Percentiles rank a stretch among this genome's conserved stretches.
Conservation (phyloP, 1,139 yeast species). For the Candida smagusa region DNA sequence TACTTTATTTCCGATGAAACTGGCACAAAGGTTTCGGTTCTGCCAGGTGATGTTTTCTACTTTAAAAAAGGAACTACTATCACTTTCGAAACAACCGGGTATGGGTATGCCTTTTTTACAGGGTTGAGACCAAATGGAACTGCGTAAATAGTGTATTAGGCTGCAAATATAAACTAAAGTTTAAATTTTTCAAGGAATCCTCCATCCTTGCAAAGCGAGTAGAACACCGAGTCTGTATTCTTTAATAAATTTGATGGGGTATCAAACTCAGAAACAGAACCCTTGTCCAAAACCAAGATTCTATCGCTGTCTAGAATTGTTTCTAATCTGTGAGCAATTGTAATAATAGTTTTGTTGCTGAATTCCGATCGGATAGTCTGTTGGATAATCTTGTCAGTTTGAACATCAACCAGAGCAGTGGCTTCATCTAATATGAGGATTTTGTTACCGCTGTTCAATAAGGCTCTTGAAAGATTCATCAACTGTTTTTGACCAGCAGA, state of each 20-base stretch:
- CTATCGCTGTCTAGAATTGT: slow-evolving; percentile 25
- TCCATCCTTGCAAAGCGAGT: slow-evolving; percentile 20
- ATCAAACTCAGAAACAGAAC: slow-evolving; percentile 21
- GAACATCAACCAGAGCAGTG: slow-evolving; percentile 25
- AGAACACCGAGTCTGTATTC: slow-evolving; percentile 16
- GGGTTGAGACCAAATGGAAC: slow-evolving; percentile 54
- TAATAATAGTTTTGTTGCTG: slow-evolving; percentile 21
- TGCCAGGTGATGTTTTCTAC: slow-evolving; percentile 68
- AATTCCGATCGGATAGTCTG: slow-evolving; percentile 22
- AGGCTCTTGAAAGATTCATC: slow-evolving; percentile 20
- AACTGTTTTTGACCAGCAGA: slow-evolving; percentile 22
- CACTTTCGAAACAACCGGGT: slow-evolving; percentile 58
- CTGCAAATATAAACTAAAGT: background rate
- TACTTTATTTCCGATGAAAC: slow-evolving; percentile 60
- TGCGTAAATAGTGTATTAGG: slow-evolving; percentile 11
- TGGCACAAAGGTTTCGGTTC: slow-evolving; percentile 53
- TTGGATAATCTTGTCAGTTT: slow-evolving; percentile 24
- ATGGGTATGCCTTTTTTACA: slow-evolving; percentile 63
- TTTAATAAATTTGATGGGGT: slow-evolving; percentile 17
- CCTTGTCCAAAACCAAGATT: slow-evolving; percentile 22
- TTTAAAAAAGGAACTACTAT: slow-evolving; percentile 65
- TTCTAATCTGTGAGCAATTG: slow-evolving; percentile 26
- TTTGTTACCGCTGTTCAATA: slow-evolving; percentile 15
- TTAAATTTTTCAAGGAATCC: slow-evolving; percentile 11
- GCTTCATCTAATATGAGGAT: slow-evolving; percentile 26